Base-by-base conservation (phyloP, 2,329 filamentous ascomycete species). In the Cladosporium sp. region DNA sequence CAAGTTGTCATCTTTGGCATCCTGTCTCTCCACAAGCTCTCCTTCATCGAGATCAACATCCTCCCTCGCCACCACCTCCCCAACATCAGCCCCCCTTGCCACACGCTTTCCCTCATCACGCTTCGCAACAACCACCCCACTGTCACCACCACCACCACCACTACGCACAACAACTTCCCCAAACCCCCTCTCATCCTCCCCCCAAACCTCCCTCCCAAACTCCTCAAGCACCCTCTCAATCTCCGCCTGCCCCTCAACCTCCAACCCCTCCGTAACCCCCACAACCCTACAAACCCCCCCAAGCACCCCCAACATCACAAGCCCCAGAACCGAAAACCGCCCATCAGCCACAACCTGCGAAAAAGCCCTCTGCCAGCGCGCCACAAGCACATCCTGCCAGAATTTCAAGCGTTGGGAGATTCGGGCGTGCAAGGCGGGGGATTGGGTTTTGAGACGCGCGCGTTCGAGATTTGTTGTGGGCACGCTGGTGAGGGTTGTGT, bases 271-370 rank as follows among this genome's bases (percentile, higher is more conserved):
- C 10, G 75, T 79, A 49, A 83, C 76, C 5, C 80, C 80, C 0
- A 74, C 70, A 43, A 81, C 73, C 16, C 73, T 70, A 67, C 79
- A 80, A 1, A 80, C 73, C 54, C 81, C 73, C 4, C 78, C 78
- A 48, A 81, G 73, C 13, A 72, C 72, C 1, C 77, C 79, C 72
- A 82, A 73, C 67, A 83, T 72, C 13, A 80, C 77, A 2, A 83
- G 67, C 10, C 81, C 81, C 5, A 83, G 68, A 59, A 79, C 77
- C 18, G 79, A 76, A 66, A 83, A 83, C 18, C 80, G 75, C 23
- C 77, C 78, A 59, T 81, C 79, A 0, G 79, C 79, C 0, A 81
- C 73, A 3, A 83, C 66, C 68, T 83, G 81, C 5, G 77, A 77
- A 68, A 83, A 84, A 0, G 71, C 78, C 69, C 70, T 68, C 36